These are phyloP conservation scores for Dendrostoma leiphaemia DNA, from an alignment of 2,329 filamentous ascomycete species.

Conservation along the genomic window DNA sequence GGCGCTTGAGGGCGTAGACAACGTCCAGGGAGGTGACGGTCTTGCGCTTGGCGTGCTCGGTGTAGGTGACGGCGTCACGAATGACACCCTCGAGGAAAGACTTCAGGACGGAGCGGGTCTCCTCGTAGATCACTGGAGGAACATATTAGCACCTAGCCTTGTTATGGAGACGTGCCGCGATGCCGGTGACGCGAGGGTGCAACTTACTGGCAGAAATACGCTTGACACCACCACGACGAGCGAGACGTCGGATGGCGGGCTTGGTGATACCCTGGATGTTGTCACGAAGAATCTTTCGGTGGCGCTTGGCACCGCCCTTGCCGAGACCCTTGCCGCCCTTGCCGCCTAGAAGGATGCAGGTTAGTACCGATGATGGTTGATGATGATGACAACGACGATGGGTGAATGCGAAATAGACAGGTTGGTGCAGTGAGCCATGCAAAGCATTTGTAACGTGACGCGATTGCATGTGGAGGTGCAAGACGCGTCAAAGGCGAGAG, in stretches of 20 bases:
- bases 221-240: conserved; percentile 99
- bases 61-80: conserved; percentile 77
- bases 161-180: not conserved
- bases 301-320: conserved; percentile 98
- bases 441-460: conserved; percentile 13
- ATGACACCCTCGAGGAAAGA: conserved; percentile 82
- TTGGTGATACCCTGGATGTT: conserved; percentile 99
- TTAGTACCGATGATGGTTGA: conserved; percentile 38
- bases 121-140: conserved; percentile 71
- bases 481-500: conserved; percentile 28
- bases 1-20: conserved; percentile 62
- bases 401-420: not conserved
- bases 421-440: conserved; percentile 3
- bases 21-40: conserved; percentile 66
- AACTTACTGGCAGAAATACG: conserved; percentile 92
- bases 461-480: conserved; percentile 17
- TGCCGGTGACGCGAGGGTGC: not conserved
- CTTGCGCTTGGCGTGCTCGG: conserved; percentile 80
- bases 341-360: conserved; percentile 61
- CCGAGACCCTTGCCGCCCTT: conserved; percentile 98
- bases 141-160: conserved; percentile 17
- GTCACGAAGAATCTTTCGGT: conserved; percentile 98
- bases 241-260: conserved; percentile 97
- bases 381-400: not conserved
- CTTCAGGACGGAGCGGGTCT: conserved; percentile 80